Evolutionary conservation across 2,329 filamentous ascomycete genomes (phyloP).

Genomic region (Ophiocordyceps camponoti-leonardi): DNA sequence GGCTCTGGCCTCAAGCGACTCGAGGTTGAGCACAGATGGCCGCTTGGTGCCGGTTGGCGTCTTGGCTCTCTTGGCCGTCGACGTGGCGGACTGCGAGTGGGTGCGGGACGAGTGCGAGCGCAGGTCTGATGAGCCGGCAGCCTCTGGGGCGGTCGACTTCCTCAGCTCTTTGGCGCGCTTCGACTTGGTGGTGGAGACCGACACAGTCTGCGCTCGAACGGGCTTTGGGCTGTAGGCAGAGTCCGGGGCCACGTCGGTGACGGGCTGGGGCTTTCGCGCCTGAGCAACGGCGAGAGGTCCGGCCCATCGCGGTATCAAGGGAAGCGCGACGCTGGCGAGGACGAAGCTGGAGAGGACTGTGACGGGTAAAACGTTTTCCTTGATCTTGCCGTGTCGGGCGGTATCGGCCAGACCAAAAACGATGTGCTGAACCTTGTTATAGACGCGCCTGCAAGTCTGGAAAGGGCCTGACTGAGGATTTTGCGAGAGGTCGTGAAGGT

Average conservation of each 20-base stretch:
- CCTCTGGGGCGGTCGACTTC: slow-evolving; percentile 26
- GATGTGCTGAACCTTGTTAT: slow-evolving; percentile 79
- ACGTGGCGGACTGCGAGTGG: slow-evolving; percentile 6
- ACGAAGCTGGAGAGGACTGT: slow-evolving; percentile 69
- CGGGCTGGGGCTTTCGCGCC: slow-evolving; percentile 51
- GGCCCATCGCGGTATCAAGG: slow-evolving; percentile 59
- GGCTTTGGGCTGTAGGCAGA: slow-evolving; percentile 29
- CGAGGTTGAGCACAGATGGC: slow-evolving; percentile 32
- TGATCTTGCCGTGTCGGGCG: slow-evolving; percentile 55
- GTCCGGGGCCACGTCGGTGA: slow-evolving; percentile 12
- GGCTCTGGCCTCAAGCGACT: slow-evolving; percentile 39
- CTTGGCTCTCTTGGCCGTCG: slow-evolving; percentile 11
- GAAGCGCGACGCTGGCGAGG: slow-evolving; percentile 57
- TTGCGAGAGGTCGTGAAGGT: slow-evolving; percentile 62
- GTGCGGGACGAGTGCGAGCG: slow-evolving; percentile 11
- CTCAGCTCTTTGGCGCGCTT: slow-evolving; percentile 28
- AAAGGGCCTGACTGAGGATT: slow-evolving; percentile 64
- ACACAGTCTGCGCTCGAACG: slow-evolving; percentile 52
- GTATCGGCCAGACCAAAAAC: slow-evolving; percentile 64
- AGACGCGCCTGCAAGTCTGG: slow-evolving; percentile 66
- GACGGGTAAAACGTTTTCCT: slow-evolving; percentile 65
- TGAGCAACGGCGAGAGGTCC: slow-evolving; percentile 70
- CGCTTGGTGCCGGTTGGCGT: slow-evolving; percentile 19
- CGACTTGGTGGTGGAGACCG: slow-evolving; percentile 28
- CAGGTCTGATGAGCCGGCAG: slow-evolving; percentile 11